Evolutionary conservation across 495 filamentous ascomycete species (phyloP), one percentile per base, ranked within the genome.

Genomic region (Schizothecium vesticola): DNA sequence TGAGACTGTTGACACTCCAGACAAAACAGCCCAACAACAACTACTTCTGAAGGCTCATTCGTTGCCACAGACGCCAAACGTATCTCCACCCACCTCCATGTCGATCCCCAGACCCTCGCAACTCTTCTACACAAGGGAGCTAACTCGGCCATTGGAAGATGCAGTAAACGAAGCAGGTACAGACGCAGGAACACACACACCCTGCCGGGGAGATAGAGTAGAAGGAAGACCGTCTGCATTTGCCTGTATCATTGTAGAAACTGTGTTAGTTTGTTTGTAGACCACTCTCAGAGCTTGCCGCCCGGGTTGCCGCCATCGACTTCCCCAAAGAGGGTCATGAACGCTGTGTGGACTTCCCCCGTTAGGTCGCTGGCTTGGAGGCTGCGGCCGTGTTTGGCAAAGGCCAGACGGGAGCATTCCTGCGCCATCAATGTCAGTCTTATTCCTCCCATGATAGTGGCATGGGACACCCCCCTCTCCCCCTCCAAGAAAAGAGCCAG

Each of bases 361-460:
- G 95, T 97, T 76, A 99, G 82, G 80, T 99, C 95, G 76, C 91
- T 92, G 1, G 95, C 95, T 81, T 99, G 95, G 75, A 99, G 81
- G 74, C 91, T 92, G 71, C 95, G 86, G 5, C 95, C 95, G 68
- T 90, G 92, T 74, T 94, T 91, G 70, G 86, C 83, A 75, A 95
- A 99, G 5, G 95, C 95, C 69, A 92, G 80, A 64, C 93, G 85
- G 43, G 94, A 97, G 75, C 92, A 97, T 74, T 97, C 93, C 82
- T 83, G 71, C 63, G n/a, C 16, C 3, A 55, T 19, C 63, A 3
- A 21, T 63, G 23, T 64, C 61, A 64, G 61, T 12, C 4, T 51
- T 13, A 0, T 16, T 4, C 33, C 13, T 36, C 33, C 3, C 36
- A 31, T 10, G 0, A 10, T 10, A 31, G 29, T 8, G 8, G 0